phyloP scores from a whole-genome alignment of 768 basidiomycete genomes.

The Termitomyces sp. region DNA sequence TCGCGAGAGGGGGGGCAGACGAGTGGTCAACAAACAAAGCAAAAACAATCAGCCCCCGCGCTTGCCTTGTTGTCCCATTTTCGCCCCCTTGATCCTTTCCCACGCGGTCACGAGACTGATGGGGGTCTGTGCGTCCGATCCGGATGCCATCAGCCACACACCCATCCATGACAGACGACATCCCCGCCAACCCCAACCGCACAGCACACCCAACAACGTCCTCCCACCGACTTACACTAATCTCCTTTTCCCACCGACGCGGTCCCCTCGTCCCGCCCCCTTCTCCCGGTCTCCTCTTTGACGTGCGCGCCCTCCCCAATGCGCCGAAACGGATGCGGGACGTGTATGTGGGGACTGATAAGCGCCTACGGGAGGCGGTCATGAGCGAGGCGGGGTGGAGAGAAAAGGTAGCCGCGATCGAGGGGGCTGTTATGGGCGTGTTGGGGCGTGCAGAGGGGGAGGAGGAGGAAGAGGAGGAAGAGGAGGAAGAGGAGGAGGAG shows the following conservation, averaged over 20 bases:
- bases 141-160: too few relatives aligned
- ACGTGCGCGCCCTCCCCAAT: slow-evolving; percentile 10
- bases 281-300: slow-evolving; percentile 5
- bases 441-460: neutral
- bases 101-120: too few relatives aligned
- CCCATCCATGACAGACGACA: too few relatives aligned
- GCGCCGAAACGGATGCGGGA: neutral
- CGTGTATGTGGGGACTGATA: neutral
- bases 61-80: too few relatives aligned
- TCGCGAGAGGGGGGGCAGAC: neutral
- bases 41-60: too few relatives aligned
- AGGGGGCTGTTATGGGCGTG: neutral
- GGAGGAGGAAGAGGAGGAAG: neutral
- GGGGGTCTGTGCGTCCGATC: too few relatives aligned
- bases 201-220: too few relatives aligned
- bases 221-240: neutral
- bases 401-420: neutral
- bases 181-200: too few relatives aligned
- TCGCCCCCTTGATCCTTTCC: too few relatives aligned
- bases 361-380: neutral
- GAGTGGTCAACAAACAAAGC: too few relatives aligned
- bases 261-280: slow-evolving; percentile 3
- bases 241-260: slow-evolving; percentile 7
- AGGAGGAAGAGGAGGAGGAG: neutral
- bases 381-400: neutral